These are phyloP conservation scores for Leptographium procerum DNA, from an alignment of 2,329 filamentous ascomycete species.

Conservation along the genomic window DNA sequence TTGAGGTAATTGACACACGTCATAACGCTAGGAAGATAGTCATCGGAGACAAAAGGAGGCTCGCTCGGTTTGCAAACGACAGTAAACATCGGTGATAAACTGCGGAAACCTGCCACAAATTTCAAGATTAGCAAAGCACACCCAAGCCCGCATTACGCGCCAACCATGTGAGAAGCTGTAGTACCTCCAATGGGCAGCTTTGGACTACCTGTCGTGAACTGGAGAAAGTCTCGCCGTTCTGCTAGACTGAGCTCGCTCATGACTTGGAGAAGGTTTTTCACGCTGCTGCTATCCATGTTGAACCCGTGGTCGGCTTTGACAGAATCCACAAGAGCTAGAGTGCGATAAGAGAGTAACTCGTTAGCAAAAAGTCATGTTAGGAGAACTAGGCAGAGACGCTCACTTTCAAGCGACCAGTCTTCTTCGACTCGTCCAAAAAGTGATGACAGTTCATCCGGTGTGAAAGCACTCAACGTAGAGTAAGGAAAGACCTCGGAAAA, in stretches of 20 bases:
- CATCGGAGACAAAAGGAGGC: conserved; percentile 82
- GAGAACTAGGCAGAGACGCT: conserved; percentile 25
- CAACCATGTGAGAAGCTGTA: conserved; percentile 10
- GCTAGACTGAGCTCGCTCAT: conserved; percentile 76
- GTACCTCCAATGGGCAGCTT: conserved; percentile 96
- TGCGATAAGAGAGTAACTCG: conserved; percentile 3
- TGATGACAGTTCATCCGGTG: conserved; percentile 86
- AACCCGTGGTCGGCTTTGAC: conserved; percentile 98
- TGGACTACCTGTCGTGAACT: conserved; percentile 95
- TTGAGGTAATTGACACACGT: conserved; percentile 99
- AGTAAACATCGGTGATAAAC: conserved; percentile 94
- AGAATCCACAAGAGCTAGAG: conserved; percentile 79
- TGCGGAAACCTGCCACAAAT: conserved; percentile 49
- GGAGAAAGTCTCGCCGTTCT: conserved; percentile 83
- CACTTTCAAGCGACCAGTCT: conserved; percentile 96
- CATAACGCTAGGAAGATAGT: conserved; percentile 99
- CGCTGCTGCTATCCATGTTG: conserved; percentile 95
- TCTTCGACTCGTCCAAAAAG: conserved; percentile 88
- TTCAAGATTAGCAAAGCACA: background rate
- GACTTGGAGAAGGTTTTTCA: conserved; percentile 81
- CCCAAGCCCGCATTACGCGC: background rate
- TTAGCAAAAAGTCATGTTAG: background rate
- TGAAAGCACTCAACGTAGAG: conserved; percentile 83
- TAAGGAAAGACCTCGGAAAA: conserved; percentile 97
- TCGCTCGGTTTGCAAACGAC: conserved; percentile 99